These are phyloP conservation scores for Hura crepitans DNA, from an alignment of 441 rosid genomes.

Conservation along the genomic window DNA sequence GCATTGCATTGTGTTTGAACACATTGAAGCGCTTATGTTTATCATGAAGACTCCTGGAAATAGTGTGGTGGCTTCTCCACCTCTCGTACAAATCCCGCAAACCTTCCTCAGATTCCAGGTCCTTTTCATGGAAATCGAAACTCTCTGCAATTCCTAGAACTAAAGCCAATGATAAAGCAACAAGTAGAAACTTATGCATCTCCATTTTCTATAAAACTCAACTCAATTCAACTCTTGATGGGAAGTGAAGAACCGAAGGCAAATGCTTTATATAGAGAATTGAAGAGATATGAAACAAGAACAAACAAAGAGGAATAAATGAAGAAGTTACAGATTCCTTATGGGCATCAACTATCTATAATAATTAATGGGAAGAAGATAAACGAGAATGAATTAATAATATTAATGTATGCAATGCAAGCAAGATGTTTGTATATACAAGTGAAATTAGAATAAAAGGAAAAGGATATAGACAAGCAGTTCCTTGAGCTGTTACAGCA, in stretches of 20 bases:
- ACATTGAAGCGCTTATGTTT: conserved; percentile 63
- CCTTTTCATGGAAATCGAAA: conserved; percentile 64
- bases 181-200: conserved; percentile 32
- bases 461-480: not conserved
- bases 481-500: conserved; percentile 9
- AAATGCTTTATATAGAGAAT: conserved; percentile 36
- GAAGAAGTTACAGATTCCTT: conserved; percentile 61
- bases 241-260: conserved; percentile 7
- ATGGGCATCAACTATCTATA: conserved; percentile 35
- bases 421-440: conserved; percentile 9
- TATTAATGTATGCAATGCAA: conserved; percentile 14
- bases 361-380: conserved; percentile 14
- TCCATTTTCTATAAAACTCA: not conserved
- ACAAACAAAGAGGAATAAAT: conserved; percentile 23
- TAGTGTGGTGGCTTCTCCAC: conserved; percentile 82
- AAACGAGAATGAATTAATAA: conserved; percentile 19
- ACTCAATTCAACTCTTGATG: conserved; percentile 19
- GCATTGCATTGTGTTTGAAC: conserved; percentile 71
- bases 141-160: conserved; percentile 40
- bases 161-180: conserved; percentile 31
- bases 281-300: conserved; percentile 1
- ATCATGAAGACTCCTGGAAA: conserved; percentile 55
- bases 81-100: conserved; percentile 71
- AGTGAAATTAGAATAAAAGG: not conserved
- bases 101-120: conserved; percentile 55